Conservation (phyloP, 2,329 filamentous ascomycete species). For the Neopestalotiopsis clavispora region DNA sequence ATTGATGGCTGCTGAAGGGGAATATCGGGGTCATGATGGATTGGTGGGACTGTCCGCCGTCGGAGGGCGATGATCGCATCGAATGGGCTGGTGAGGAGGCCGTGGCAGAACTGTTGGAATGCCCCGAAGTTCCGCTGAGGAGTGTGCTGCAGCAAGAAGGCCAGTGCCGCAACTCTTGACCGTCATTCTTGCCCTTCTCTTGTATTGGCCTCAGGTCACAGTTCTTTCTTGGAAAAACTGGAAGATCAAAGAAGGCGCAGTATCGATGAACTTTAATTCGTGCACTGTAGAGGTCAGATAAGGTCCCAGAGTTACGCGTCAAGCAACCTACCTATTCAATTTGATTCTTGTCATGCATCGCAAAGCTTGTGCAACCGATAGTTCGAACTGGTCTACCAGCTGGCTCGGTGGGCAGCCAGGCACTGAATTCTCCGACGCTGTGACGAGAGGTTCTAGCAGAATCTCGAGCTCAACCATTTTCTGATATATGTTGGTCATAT, state of each 20-base stretch:
- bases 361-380: constrained; percentile 47
- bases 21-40: constrained; percentile 30
- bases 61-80: constrained; percentile 31
- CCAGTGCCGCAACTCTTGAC: constrained; percentile 37
- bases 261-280: constrained; percentile 58
- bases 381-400: constrained; percentile 43
- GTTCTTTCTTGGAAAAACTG: constrained; percentile 53
- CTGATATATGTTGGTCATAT: constrained; percentile 45
- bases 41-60: constrained; percentile 18
- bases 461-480: constrained; percentile 47
- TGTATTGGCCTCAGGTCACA: constrained; percentile 49
- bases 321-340: constrained; percentile 46
- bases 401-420: constrained; percentile 38
- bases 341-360: constrained; percentile 54
- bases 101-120: constrained; percentile 28
- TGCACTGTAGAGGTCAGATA: constrained; percentile 39
- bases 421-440: constrained; percentile 41
- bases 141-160: constrained; percentile 41
- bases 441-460: constrained; percentile 41
- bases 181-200: constrained; percentile 25
- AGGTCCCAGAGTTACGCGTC: neutral
- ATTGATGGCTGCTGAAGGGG: constrained; percentile 51
- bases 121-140: constrained; percentile 26
- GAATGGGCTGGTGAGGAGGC: constrained; percentile 36
- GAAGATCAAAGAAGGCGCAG: constrained; percentile 54